Percentiles rank a stretch among this genome's conserved stretches.
Conservation (phyloP, 176 grass and related monocot species). For the Oryza rufipogon region DNA sequence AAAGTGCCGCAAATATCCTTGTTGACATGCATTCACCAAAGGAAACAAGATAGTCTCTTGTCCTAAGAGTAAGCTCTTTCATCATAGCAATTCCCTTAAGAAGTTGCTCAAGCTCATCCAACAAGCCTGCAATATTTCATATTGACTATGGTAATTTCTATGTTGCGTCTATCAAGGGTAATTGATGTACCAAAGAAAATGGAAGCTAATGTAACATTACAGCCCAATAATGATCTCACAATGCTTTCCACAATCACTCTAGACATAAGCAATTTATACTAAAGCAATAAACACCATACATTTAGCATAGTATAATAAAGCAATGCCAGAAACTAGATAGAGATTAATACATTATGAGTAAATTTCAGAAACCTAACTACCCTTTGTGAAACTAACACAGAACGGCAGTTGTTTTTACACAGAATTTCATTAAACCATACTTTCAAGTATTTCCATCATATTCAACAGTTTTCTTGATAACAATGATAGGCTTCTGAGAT, state of each 20-base stretch:
- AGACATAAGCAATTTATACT: no score
- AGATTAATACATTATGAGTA: no score
- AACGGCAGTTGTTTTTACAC: neutral
- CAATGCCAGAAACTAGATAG: no score
- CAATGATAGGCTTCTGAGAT: neutral
- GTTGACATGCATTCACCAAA: conserved; percentile 94
- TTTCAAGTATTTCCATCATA: neutral
- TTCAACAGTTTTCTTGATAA: neutral
- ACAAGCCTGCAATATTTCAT: conserved; percentile 46
- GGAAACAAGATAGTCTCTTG: conserved; percentile 76
- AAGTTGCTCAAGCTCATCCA: conserved; percentile 80
- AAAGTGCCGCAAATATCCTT: conserved; percentile 78
- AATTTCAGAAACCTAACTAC: no score
- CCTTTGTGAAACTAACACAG: no score
- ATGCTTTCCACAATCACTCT: neutral
- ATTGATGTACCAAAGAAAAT: neutral
- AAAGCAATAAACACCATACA: no score
- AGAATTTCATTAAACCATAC: neutral
- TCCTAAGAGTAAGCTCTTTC: conserved; percentile 83
- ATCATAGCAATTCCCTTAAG: conserved; percentile 90
- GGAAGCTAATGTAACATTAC: neutral
- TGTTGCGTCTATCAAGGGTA: neutral
- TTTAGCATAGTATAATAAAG: no score
- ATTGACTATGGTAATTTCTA: neutral
- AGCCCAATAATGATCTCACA: neutral